phyloP scores from a whole-genome alignment of 805 yeast species.

The Ogataea trehaloabstinens region DNA sequence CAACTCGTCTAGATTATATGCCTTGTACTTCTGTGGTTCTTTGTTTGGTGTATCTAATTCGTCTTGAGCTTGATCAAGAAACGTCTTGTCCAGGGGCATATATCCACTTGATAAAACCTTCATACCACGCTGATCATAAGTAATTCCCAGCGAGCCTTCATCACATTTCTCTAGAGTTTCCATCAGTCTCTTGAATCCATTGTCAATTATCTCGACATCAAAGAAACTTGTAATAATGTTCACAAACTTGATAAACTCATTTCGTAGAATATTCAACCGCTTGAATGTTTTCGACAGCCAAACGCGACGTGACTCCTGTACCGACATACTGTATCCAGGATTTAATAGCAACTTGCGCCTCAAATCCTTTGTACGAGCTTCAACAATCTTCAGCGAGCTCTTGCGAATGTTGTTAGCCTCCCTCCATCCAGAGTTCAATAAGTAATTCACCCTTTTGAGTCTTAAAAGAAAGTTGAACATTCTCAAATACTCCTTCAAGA shows the following conservation, averaged over 20 bases:
- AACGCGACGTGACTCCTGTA: slow-evolving; percentile 16
- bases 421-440: slow-evolving; percentile 51
- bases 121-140: slow-evolving; percentile 15
- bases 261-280: slow-evolving; percentile 37
- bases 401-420: slow-evolving; percentile 33
- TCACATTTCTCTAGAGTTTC: slow-evolving; percentile 18
- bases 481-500: slow-evolving; percentile 62
- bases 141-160: slow-evolving; percentile 12
- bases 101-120: slow-evolving; percentile 15
- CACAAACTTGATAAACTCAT: slow-evolving; percentile 41
- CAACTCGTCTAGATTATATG: slow-evolving; percentile 51
- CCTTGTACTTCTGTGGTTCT: slow-evolving; percentile 19
- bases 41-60: background rate
- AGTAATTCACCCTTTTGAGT: slow-evolving; percentile 57
- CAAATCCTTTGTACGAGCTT: slow-evolving; percentile 12
- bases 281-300: slow-evolving; percentile 26
- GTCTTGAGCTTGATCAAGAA: background rate
- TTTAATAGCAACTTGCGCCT: slow-evolving; percentile 8
- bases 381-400: slow-evolving; percentile 21
- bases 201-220: slow-evolving; percentile 46
- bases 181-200: slow-evolving; percentile 30
- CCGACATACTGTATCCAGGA: slow-evolving; percentile 9
- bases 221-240: slow-evolving; percentile 40
- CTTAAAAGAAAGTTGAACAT: slow-evolving; percentile 87
- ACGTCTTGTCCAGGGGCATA: slow-evolving; percentile 11